Percentiles rank a stretch among this genome's conserved stretches.
Evolutionary conservation across 345 rosid genomes (phyloP).

Genomic region (Hypericum androsaemum): DNA sequence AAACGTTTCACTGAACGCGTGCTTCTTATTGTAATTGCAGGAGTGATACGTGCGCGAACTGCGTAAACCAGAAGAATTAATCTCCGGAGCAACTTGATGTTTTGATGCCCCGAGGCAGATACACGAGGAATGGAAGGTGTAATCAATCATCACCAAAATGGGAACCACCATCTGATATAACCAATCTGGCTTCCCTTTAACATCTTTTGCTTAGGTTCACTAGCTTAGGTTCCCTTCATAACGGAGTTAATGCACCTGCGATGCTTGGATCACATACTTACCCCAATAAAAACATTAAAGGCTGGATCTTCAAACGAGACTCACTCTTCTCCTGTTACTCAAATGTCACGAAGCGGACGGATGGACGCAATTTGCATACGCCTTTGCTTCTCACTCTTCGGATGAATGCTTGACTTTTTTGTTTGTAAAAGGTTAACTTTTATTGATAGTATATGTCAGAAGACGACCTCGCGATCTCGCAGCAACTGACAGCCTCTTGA

Average conservation of each 20-base stretch:
- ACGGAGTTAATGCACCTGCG: constrained; percentile 12
- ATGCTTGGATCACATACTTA: constrained; percentile 9
- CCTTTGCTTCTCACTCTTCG: too few relatives aligned
- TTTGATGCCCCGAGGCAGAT: neutral
- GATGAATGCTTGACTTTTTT: too few relatives aligned
- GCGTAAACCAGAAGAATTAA: too few relatives aligned
- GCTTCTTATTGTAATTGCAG: too few relatives aligned
- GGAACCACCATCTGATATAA: constrained; percentile 16
- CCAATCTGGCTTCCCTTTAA: constrained; percentile 16
- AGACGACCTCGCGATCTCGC: too few relatives aligned
- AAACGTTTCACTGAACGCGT: too few relatives aligned
- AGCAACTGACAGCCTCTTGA: too few relatives aligned
- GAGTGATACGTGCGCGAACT: constrained; percentile 4
- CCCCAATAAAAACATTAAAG: constrained; percentile 13
- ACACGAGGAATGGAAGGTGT: constrained; percentile 4
- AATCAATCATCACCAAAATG: constrained; percentile 15
- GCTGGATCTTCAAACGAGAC: constrained; percentile 16
- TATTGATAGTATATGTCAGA: too few relatives aligned
- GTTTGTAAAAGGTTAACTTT: too few relatives aligned
- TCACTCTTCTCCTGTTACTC: too few relatives aligned
- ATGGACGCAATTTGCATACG: too few relatives aligned
- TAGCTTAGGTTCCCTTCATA: constrained; percentile 14
- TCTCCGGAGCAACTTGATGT: constrained; percentile 16
- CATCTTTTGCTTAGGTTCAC: constrained; percentile 8
- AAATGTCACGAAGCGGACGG: too few relatives aligned